A percentile compares a stretch with the other conserved stretches of the same genome.
phyloP scores from a whole-genome alignment of 352 stramenopile species.

The Plasmopara halstedii region DNA sequence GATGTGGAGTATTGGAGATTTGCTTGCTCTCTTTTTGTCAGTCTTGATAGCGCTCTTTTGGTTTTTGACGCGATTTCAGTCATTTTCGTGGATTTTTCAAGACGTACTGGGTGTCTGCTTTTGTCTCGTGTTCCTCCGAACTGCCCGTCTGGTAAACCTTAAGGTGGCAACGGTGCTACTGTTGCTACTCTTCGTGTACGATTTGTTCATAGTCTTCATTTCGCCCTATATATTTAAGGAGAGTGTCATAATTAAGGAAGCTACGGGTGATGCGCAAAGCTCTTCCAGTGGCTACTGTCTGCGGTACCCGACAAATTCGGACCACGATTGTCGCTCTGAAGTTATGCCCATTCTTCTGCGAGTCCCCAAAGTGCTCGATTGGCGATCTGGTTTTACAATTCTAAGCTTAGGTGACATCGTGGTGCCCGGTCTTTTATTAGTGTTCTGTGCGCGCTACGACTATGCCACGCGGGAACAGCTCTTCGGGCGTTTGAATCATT shows the following conservation, averaged over 20 bases:
- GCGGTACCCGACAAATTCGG: constrained; percentile 61
- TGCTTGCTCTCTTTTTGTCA: constrained; percentile 69
- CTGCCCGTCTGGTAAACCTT: constrained; percentile 89
- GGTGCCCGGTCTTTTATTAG: constrained; percentile 91
- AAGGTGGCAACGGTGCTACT: constrained; percentile 89
- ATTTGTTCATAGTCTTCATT: constrained; percentile 96
- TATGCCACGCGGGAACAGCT: constrained; percentile 73
- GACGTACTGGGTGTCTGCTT: constrained; percentile 92
- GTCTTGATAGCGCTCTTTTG: constrained; percentile 42
- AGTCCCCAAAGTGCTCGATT: constrained; percentile 91
- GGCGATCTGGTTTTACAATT: constrained; percentile 86
- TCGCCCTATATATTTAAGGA: constrained; percentile 87
- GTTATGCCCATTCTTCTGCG: constrained; percentile 92
- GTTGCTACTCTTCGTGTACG: constrained; percentile 92
- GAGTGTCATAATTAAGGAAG: constrained; percentile 93
- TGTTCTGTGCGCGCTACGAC: constrained; percentile 93
- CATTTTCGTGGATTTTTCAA: constrained; percentile 88
- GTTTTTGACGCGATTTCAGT: constrained; percentile 70
- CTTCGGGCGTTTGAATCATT: constrained; percentile 46
- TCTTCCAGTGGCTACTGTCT: constrained; percentile 49
- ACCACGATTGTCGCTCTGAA: constrained; percentile 61
- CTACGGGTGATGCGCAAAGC: constrained; percentile 73
- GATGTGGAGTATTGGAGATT: constrained; percentile 80
- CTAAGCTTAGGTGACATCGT: constrained; percentile 97
- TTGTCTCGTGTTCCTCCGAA: constrained; percentile 89